Base-by-base conservation (phyloP, 1,139 yeast species). In the Eremothecium cymbalariae region DNA sequence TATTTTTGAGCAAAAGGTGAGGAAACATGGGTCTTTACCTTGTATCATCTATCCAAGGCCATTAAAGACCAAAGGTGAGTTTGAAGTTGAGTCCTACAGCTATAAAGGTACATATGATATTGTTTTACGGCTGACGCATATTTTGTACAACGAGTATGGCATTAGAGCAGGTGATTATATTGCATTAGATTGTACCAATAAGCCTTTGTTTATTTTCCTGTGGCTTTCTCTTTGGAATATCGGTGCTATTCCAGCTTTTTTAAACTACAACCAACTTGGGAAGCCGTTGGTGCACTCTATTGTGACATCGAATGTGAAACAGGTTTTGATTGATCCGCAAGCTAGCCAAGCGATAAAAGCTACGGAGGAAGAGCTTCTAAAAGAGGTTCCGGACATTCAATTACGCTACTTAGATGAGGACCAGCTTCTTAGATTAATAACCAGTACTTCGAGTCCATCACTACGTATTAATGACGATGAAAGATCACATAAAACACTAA, bases 191-290 rank as follows among this genome's bases (percentile, higher is more conserved):
- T 81, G 77, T 53, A 80, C 83, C 59, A 88, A 88, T 60, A 83
- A 80, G 53, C 94, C 95, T 1, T 65, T 85, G 46, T 84, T 83
- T 50, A 59, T 86, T 17, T 69, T 86, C 37, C 56, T 82, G 28
- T 84, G 95, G 94, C 67, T 83, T 43, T 80, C 95, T 0, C 61
- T 83, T 35, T 86, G 96, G 96, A 82, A 85, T 50, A 67, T 88
- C 34, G 96, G 97, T 18, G 95, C 95, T 1, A 60, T 71, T 11
- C 96, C 96, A 0, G 86, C 95, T 1, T 81, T 88, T 48, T 63
- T 88, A 51, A 88, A 88, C 60, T 84, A 77, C 62, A 88, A 86
- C 56, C 69, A 83, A 35, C 67, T 71, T 36, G 90, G 82, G 30
- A 68, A 70, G 40, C 80, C 95, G 0, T 67, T 88, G 46, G 72